Base-by-base conservation (phyloP, 1,284 basidiomycete species). In the Wallemia hederae region DNA sequence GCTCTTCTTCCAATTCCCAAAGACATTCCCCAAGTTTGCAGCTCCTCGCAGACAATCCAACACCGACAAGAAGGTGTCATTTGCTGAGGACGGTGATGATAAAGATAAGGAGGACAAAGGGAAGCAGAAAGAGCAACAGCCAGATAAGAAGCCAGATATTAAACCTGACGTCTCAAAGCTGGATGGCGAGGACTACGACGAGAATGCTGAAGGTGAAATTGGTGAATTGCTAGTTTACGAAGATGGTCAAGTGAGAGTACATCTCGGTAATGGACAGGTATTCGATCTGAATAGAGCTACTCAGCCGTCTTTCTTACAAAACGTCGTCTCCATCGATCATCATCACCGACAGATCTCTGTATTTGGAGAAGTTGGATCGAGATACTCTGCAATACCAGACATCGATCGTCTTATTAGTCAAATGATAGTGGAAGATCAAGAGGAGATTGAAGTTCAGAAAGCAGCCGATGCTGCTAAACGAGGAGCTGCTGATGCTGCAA, bases 1-100 rank as follows among this genome's bases (percentile, higher is more conserved):
- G 25, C 56, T 58, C 56, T 58, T 58, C 56, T 26, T 58, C 24
- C 56, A 58, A 22, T 58, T 58, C 25, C 56, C 56, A 22, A 58
- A 26, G 56, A 26, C 27, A 5, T 58, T 58, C 24, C 56, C 56
- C 11, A 27, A 26, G 15, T 58, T 58, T 28, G 5, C 39, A 11
- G 39, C 14, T 15, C 39, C 39, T 15, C 39, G 14, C n/a, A 49
- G 22, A 22, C 39, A 17, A 49, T 9, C 39, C 11, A 49, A 49
- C n/a, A 49, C 39, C 11, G 39, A 49, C 39, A 49, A 49, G n/a
- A 7, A n/a, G n/a, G 39, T 49, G n/a, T 49, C 39, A 14, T 49
- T 49, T 22, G 39, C 39, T 49, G 39, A n/a, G 11, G 39, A 7
- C 5, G 39, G 22, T 49, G 9, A 49, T 3, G n/a, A 49, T 5